These are phyloP conservation scores for Auricularia sp. DNA, from an alignment of 768 basidiomycete genomes.

Conservation along the genomic window DNA sequence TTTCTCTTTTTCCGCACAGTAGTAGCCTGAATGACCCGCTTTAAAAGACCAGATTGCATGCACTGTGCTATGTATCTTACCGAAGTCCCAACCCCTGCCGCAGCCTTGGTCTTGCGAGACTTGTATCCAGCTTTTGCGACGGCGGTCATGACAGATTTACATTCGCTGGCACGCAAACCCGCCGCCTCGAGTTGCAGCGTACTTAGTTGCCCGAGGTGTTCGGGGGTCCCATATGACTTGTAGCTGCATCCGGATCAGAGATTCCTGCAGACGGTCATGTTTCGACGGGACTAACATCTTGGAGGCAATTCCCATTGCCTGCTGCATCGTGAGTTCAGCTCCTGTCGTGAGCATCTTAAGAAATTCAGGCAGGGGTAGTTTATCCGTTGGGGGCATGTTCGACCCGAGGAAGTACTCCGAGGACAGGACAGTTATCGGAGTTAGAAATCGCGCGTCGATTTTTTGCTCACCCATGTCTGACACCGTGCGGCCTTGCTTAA, in stretches of 20 bases:
- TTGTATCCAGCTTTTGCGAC: constrained; percentile 56
- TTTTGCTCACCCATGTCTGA: too few species aligned
- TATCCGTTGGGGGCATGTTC: constrained; percentile 17
- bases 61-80: constrained; percentile 11
- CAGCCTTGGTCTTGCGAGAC: constrained; percentile 7
- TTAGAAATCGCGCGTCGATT: not conserved
- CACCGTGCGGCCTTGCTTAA: too few species aligned
- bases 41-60: not conserved
- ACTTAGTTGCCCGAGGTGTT: constrained; percentile 45
- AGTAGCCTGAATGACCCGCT: not conserved
- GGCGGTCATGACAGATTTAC: constrained; percentile 49
- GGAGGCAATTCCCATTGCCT: constrained; percentile 59
- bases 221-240: constrained; percentile 55
- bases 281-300: constrained; percentile 40
- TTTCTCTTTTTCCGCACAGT: constrained; percentile 39
- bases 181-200: constrained; percentile 46
- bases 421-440: not conserved
- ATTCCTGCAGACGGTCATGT: too few species aligned
- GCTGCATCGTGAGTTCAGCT: constrained; percentile 44
- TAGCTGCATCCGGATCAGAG: constrained; percentile 38
- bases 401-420: not conserved
- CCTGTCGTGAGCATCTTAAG: constrained; percentile 49
- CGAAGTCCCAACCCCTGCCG: too few species aligned
- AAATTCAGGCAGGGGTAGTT: constrained; percentile 54
- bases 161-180: constrained; percentile 55